These are phyloP conservation scores for Trypanosoma melophagium DNA, from an alignment of 208 protist genomes.

Conservation along the genomic window DNA sequence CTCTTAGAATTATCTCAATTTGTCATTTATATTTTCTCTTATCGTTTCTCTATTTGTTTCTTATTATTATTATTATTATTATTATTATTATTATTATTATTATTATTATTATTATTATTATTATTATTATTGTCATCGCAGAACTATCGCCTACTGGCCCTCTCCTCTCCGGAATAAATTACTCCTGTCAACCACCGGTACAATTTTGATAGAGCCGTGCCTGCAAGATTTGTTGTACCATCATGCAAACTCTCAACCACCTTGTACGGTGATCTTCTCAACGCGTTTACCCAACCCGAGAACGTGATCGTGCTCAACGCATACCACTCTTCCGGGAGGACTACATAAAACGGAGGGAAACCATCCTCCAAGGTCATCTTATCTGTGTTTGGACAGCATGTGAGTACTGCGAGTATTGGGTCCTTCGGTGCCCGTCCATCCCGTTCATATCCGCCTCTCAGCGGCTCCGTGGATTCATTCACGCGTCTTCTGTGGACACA, in stretches of 20 bases:
- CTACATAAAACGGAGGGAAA: slow-evolving; percentile 28
- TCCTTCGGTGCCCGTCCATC: slow-evolving; percentile 7
- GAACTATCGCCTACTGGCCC: neutral
- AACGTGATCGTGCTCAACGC: neutral
- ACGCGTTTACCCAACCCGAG: slow-evolving; percentile 14
- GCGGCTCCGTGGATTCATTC: neutral
- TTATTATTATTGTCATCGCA: too few relatives aligned
- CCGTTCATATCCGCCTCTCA: slow-evolving; percentile 4
- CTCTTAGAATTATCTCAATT: too few relatives aligned
- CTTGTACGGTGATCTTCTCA: slow-evolving; percentile 5
- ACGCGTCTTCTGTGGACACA: slow-evolving; percentile 26
- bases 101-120: too few relatives aligned
- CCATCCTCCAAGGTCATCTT: slow-evolving; percentile 18
- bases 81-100: too few relatives aligned
- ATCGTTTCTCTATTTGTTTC: too few relatives aligned
- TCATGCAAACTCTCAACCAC: slow-evolving; percentile 18
- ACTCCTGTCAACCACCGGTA: neutral
- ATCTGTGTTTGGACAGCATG: neutral
- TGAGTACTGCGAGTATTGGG: neutral
- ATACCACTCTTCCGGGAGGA: slow-evolving; percentile 29
- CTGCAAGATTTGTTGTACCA: neutral
- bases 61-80: too few relatives aligned
- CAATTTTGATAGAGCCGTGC: neutral
- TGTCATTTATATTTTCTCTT: too few relatives aligned
- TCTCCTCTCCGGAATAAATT: neutral